phyloP scores from a whole-genome alignment of 352 stramenopile species.

The Globisporangium heterothallicum region DNA sequence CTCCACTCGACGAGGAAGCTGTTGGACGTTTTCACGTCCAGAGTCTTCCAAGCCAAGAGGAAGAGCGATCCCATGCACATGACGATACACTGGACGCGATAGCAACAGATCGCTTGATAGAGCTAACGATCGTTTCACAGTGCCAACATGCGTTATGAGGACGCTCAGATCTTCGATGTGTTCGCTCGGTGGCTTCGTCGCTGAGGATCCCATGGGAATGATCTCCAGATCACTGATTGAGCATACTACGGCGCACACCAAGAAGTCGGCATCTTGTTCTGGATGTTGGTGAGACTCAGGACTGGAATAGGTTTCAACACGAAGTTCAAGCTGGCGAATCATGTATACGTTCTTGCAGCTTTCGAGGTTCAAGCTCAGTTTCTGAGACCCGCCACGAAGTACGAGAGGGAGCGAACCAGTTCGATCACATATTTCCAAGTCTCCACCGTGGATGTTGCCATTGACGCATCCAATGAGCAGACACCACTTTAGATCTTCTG shows the following conservation, averaged over 20 bases:
- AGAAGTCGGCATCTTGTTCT: conserved; percentile 8
- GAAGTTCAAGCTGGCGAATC: conserved; percentile 27
- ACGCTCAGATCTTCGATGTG: conserved; percentile 10
- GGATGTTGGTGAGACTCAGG: no score
- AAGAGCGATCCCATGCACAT: conserved; percentile 30
- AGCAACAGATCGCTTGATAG: neutral
- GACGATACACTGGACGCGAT: conserved; percentile 21
- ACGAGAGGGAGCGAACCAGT: conserved; percentile 24
- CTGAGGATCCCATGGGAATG: conserved; percentile 14
- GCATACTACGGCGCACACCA: conserved; percentile 22
- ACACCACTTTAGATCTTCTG: conserved; percentile 27
- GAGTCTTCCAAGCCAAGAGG: conserved; percentile 5
- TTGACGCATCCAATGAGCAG: conserved; percentile 26
- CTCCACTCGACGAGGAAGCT: conserved; percentile 18
- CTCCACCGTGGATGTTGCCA: conserved; percentile 27
- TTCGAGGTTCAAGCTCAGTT: conserved; percentile 1
- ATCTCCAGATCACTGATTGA: conserved; percentile 17
- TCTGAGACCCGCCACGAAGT: neutral
- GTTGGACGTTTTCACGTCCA: conserved; percentile 4
- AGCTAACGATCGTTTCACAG: conserved; percentile 2
- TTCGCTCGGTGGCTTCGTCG: neutral
- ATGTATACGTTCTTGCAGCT: conserved; percentile 17
- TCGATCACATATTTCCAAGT: conserved; percentile 39
- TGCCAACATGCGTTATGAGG: conserved; percentile 29
- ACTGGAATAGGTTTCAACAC: conserved; percentile 24